Evolutionary conservation across 2,329 filamentous ascomycete species (phyloP), one percentile per base, ranked within the genome.

Genomic region (Chaetomiaceae sp.): DNA sequence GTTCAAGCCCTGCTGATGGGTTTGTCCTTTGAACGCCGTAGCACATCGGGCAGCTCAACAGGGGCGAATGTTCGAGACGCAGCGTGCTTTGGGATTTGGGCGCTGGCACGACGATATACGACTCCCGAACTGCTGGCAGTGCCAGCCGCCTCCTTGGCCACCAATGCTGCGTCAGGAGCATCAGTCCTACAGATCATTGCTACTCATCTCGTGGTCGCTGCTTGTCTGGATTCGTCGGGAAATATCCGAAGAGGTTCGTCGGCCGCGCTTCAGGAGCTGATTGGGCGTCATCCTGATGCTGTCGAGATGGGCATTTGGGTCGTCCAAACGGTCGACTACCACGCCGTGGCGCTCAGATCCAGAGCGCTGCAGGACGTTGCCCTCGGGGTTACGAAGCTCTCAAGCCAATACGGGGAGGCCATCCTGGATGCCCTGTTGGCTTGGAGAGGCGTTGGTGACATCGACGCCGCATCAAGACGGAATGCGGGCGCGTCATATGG

Each of bases 51-150:
- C n/a, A 81, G 78, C 11, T 90, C 88, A 3, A 74, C 91, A 10
- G 93, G 93, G 2, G 84, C 87, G 1, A 95, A 94, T 56, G 90
- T 98, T 14, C 81, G 93, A 38, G 93, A 98, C 68, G 91, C 93
- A 11, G 88, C 93, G 3, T 96, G 90, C 62, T 98, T 97, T 62
- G 93, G 93, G 6, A 84, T 97, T 19, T 98, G 93, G 93, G 86
- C 90, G 1, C 65, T 97, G 7, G 88, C 91, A 18, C 78, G 93
- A 45, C 83, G 91, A 45, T 98, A 97, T 58, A 82, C 79, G 1
- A 95, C 89, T 0, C 61, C 71, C 0, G 91, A 97, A 63, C 73
- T 97, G 6, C 71, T 84, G 10, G 71, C 72, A 0, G 76, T 94
- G 1, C 69, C 78, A 1, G 70, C 70, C 1, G 2, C 73, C 30